Conservation (phyloP, 2,329 filamentous ascomycete genomes). For the Penicillium sp. region DNA sequence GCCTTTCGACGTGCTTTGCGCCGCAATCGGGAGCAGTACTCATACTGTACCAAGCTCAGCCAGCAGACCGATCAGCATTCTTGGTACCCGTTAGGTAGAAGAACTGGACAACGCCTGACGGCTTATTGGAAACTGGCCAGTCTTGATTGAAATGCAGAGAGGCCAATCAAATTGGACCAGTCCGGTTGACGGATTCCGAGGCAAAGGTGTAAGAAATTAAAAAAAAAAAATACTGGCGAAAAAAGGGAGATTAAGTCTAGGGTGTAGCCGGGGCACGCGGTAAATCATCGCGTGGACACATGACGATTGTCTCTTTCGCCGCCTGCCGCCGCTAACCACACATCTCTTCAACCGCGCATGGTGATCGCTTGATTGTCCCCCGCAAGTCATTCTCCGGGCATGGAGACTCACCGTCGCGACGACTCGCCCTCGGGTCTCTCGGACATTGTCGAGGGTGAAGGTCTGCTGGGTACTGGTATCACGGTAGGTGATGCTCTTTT, state of each 20-base stretch:
- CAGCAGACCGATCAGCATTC: background rate
- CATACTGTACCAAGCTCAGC: slow-evolving; percentile 6
- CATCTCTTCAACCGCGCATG: slow-evolving; percentile 17
- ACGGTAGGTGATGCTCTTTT: slow-evolving; percentile 33
- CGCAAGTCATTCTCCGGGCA: slow-evolving; percentile 22
- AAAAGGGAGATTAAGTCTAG: background rate
- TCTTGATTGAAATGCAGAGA: background rate
- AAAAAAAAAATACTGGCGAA: slow-evolving; percentile 15
- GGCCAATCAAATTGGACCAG: background rate
- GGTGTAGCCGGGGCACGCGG: slow-evolving; percentile 23
- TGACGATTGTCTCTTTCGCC: slow-evolving; percentile 16
- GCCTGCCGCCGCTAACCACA: slow-evolving; percentile 10
- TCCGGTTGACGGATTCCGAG: background rate
- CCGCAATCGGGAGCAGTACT: slow-evolving; percentile 8
- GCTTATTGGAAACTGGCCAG: background rate
- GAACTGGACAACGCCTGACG: background rate
- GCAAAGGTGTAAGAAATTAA: slow-evolving; percentile 13
- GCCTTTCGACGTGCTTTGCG: background rate
- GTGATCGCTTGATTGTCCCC: slow-evolving; percentile 19
- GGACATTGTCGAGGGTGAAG: slow-evolving; percentile 39
- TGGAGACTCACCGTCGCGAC: slow-evolving; percentile 43
- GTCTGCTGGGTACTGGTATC: slow-evolving; percentile 44
- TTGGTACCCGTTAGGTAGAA: slow-evolving; percentile 3
- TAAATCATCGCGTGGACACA: slow-evolving; percentile 29
- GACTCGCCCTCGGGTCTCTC: slow-evolving; percentile 41